Evolutionary conservation across 1,284 basidiomycete species (phyloP), one percentile per base, ranked within the genome.

Genomic region (Pterulicium gracile): DNA sequence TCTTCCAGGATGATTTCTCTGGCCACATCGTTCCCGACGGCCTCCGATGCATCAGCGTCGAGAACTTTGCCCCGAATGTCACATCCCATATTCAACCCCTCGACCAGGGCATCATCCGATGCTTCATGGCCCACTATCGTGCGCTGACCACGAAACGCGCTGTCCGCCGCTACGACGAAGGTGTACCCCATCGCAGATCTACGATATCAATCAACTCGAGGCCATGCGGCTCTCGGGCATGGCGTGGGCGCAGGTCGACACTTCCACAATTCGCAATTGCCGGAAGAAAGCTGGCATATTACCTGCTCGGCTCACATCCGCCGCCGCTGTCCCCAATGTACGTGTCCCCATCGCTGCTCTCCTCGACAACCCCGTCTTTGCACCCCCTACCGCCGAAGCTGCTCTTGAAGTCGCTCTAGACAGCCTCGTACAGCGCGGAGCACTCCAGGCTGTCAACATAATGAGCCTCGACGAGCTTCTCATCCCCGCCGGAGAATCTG

Each of bases 181-280:
- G 53, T 4, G 47, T 55, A 53, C 57, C 1, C 52, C 56, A 5
- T 18, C 50, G 2, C 2, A 62, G 4, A 59, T 65, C 23, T 67
- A 66, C 42, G n/a, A 58, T 1, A 64, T 67, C 22, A 52, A 67
- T 44, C 59, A 65, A 23, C 58, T 66, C 0, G 34, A 58, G n/a
- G 64, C 54, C 2, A 65, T 65, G 62, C 24, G 19, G 0, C 36
- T 66, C 10, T 57, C 63, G 2, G 17, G 50, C 1, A 15, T 42
- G 2, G 53, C 55, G 3, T 60, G 58, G 58, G 24, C 46, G 2
- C 42, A 52, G 0, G 53, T 56, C 13, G 49, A 54, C 39, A 10
- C 7, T 7, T 10, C 7, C 7, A 41, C 39, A 7, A 41, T 41
- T 19, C 39, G 18, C 7, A 41, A 41, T 17, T 41, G 39, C 19